A percentile compares a stretch with the other conserved stretches of the same genome.
Conservation (phyloP, 2,329 filamentous ascomycete species). For the Hortaea werneckii region DNA sequence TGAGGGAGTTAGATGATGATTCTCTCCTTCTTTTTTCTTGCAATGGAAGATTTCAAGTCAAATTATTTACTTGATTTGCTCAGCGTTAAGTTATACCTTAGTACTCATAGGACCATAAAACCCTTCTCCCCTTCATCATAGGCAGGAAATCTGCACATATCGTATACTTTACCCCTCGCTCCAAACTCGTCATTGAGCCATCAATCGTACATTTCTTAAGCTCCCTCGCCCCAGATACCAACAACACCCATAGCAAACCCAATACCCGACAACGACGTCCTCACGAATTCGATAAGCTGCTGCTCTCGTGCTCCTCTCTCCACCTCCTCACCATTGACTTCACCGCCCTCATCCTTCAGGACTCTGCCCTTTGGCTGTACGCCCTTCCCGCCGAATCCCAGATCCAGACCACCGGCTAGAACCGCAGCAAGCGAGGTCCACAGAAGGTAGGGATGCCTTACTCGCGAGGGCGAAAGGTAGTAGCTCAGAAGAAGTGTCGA, state of each 20-base stretch:
- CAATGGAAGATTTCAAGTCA: no score
- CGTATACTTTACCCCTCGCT: no score
- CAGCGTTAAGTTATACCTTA: no score
- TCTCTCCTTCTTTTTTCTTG: no score
- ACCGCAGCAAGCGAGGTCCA: constrained; percentile 52
- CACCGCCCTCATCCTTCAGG: constrained; percentile 28
- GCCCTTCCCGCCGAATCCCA: constrained; percentile 6
- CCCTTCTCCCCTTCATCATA: no score
- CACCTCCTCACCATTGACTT: constrained; percentile 42
- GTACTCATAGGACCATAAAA: no score
- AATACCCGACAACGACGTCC: constrained; percentile 31
- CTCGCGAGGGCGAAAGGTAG: constrained; percentile 59
- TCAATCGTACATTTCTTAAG: constrained; percentile 7
- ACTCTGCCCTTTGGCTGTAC: constrained; percentile 6
- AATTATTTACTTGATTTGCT: no score
- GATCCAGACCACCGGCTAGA: constrained; percentile 19
- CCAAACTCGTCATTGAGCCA: no score
- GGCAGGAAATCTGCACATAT: no score
- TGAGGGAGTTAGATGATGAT: no score
- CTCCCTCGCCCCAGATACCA: constrained; percentile 40
- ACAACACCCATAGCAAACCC: constrained; percentile 39
- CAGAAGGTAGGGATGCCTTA: constrained; percentile 79
- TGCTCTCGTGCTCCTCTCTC: constrained; percentile 34
- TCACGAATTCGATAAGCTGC: constrained; percentile 32
- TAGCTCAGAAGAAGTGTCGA: constrained; percentile 69